Conservation (phyloP, 2,329 filamentous ascomycete genomes). For the Ophiostoma sp. region DNA sequence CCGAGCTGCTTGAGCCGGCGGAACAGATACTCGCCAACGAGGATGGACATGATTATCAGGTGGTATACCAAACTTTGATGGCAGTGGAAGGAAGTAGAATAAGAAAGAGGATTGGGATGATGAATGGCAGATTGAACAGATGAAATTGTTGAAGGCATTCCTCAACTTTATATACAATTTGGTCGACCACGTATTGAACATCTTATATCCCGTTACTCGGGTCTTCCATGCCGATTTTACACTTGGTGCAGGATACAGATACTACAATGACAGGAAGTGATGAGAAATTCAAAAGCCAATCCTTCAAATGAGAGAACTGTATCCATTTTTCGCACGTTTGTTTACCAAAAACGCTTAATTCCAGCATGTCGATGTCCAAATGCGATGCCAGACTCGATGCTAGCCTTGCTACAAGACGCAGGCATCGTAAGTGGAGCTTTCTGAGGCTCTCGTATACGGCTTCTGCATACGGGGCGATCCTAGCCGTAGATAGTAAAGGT, state of each 20-base stretch:
- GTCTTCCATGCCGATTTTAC: too few relatives aligned
- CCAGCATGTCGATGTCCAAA: not conserved
- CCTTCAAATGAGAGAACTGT: too few relatives aligned
- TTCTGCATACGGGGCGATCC: not conserved
- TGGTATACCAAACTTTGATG: too few relatives aligned
- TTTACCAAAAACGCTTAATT: too few relatives aligned
- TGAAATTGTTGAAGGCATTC: too few relatives aligned
- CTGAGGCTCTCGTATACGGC: not conserved
- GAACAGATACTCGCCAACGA: conserved; percentile 59
- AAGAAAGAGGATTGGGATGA: not conserved
- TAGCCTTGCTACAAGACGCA: not conserved
- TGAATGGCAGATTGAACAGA: not conserved
- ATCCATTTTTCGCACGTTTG: too few relatives aligned
- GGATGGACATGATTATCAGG: not conserved
- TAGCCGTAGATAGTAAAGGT: not conserved
- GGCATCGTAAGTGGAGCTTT: not conserved
- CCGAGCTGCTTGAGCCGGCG: conserved; percentile 63
- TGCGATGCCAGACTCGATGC: not conserved
- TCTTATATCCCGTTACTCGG: too few relatives aligned
- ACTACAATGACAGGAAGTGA: too few relatives aligned
- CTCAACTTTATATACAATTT: too few relatives aligned
- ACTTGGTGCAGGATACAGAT: too few relatives aligned
- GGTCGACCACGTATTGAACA: too few relatives aligned
- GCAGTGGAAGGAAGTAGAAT: not conserved
- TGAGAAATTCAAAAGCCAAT: too few relatives aligned